These are phyloP conservation scores for Didymosphaeria variabile DNA, from an alignment of 2,329 filamentous ascomycete species.

Conservation along the genomic window DNA sequence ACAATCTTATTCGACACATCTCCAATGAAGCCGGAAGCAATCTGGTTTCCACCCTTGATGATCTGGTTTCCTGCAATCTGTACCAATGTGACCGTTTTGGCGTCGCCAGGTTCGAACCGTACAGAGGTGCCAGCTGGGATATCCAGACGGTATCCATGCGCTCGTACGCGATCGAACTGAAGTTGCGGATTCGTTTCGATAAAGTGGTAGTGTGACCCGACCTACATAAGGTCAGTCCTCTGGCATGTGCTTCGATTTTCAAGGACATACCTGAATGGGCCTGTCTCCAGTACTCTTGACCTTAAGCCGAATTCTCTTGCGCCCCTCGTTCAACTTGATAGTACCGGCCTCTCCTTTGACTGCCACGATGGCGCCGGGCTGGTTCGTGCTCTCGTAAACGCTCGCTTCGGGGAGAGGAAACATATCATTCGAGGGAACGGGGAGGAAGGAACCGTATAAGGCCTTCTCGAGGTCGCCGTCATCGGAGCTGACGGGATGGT, in stretches of 20 bases:
- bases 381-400: slow-evolving; percentile 72
- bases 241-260: neutral
- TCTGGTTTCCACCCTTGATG: slow-evolving; percentile 83
- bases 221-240: slow-evolving; percentile 51
- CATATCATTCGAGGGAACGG: slow-evolving; percentile 72
- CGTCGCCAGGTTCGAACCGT: slow-evolving; percentile 92
- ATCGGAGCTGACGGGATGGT: slow-evolving; percentile 85
- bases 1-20: slow-evolving; percentile 71
- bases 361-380: slow-evolving; percentile 82
- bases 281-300: slow-evolving; percentile 89
- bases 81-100: slow-evolving; percentile 87
- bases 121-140: slow-evolving; percentile 92
- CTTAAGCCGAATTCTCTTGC: slow-evolving; percentile 75
- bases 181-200: slow-evolving; percentile 92
- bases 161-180: slow-evolving; percentile 82
- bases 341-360: slow-evolving; percentile 70
- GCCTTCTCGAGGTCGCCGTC: slow-evolving; percentile 88
- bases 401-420: slow-evolving; percentile 72
- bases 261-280: slow-evolving; percentile 76
- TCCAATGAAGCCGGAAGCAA: slow-evolving; percentile 79
- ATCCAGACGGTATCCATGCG: slow-evolving; percentile 87
- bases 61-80: slow-evolving; percentile 83
- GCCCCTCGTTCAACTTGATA: slow-evolving; percentile 76
- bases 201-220: slow-evolving; percentile 95
- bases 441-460: slow-evolving; percentile 90